Evolutionary conservation across 768 basidiomycete species (phyloP).

Genomic region (Boletus subcaerulescens): DNA sequence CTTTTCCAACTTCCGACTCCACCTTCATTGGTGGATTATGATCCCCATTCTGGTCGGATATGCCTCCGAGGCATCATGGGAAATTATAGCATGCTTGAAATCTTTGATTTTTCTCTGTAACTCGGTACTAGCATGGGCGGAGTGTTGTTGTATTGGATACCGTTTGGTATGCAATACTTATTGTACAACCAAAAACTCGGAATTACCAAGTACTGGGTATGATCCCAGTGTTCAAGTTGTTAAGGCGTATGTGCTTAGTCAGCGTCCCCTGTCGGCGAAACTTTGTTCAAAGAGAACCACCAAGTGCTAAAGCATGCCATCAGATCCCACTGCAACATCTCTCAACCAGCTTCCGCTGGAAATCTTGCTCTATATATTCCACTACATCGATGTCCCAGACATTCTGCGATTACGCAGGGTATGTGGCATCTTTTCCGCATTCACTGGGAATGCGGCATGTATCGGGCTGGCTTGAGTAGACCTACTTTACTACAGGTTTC

Average conservation of each 20-base stretch:
- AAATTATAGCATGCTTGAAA: slow-evolving; percentile 6
- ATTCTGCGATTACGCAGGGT: slow-evolving; percentile 17
- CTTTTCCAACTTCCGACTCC: background rate
- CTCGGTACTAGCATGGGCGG: too few relatives aligned
- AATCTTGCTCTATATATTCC: slow-evolving; percentile 4
- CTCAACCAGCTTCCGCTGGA: slow-evolving; percentile 15
- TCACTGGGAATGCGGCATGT: too few relatives aligned
- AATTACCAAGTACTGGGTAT: too few relatives aligned
- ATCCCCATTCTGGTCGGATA: slow-evolving; percentile 19
- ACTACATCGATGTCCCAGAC: slow-evolving; percentile 14
- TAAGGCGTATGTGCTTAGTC: too few relatives aligned
- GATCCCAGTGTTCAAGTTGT: too few relatives aligned
- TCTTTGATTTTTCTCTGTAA: slow-evolving; percentile 13
- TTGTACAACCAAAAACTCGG: too few relatives aligned
- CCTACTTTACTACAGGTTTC: slow-evolving; percentile 8
- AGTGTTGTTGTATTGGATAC: too few relatives aligned
- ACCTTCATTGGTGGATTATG: slow-evolving; percentile 13
- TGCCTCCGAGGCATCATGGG: slow-evolving; percentile 2
- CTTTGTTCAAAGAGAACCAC: too few relatives aligned
- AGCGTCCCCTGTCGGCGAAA: too few relatives aligned
- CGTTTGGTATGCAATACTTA: too few relatives aligned
- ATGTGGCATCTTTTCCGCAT: background rate
- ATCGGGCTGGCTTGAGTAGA: background rate
- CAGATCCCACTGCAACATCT: background rate
- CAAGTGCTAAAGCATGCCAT: background rate